Conservation (phyloP, 169 alveolate species). For the Plasmodium gallinaceum region DNA sequence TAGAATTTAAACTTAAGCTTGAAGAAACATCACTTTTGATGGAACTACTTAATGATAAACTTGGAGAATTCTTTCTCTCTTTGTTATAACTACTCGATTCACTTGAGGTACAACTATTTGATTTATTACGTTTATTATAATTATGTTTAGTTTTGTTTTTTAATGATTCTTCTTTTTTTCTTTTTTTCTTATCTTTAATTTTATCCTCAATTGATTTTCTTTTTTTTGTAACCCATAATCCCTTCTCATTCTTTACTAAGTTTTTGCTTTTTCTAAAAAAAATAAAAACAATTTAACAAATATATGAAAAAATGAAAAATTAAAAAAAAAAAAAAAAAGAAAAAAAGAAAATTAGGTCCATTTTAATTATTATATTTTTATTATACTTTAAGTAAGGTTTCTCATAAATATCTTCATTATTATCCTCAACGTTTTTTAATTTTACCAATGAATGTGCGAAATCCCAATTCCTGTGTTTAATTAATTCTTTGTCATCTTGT, state of each 20-base stretch:
- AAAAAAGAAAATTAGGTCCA: too few species aligned
- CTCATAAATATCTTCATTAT: conserved; percentile 19
- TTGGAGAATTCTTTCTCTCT: conserved; percentile 5
- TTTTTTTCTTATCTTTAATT: conserved; percentile 8
- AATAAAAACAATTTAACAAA: not conserved
- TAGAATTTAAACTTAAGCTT: not conserved
- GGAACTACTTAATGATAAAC: not conserved
- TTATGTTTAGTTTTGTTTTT: not conserved
- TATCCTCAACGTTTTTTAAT: conserved; percentile 5
- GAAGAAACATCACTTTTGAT: conserved; percentile 1
- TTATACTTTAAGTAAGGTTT: conserved; percentile 15
- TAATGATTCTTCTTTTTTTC: not conserved
- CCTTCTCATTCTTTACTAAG: conserved; percentile 42
- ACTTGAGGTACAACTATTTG: conserved; percentile 10
- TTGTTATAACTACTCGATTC: conserved; percentile 12
- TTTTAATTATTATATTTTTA: not conserved
- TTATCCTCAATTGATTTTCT: conserved; percentile 7
- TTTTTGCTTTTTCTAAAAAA: conserved; percentile 44
- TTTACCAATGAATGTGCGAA: conserved; percentile 31
- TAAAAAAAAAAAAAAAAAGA: too few species aligned
- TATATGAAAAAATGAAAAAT: not conserved
- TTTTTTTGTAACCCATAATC: conserved; percentile 41
- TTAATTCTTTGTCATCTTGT: conserved; percentile 35
- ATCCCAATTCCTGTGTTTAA: conserved; percentile 54
- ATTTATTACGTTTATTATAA: conserved; percentile 13